Base-by-base conservation (phyloP, 768 basidiomycete species). In the Leccinum uliginosum region DNA sequence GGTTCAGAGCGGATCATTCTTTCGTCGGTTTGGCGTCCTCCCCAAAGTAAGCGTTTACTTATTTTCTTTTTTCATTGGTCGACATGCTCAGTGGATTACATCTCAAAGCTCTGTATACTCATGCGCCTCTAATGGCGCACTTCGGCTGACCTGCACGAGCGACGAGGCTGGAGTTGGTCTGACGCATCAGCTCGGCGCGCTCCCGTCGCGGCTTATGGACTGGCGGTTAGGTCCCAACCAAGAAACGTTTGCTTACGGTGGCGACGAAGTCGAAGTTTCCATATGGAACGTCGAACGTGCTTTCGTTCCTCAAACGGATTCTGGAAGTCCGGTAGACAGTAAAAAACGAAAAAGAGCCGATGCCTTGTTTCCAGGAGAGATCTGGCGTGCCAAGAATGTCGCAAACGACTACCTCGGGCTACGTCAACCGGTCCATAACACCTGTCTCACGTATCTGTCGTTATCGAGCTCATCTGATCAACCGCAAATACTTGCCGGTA, bases 321-420 rank as follows among this genome's bases (percentile, higher is more conserved):
- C 64, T 3, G 50, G 63, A 19, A 48, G 68, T 10, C 32, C 65
- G 2, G 34, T 63, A 11, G 51, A 21, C 35, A 51, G 32, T 64
- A 52, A 67, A 17, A 84, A 81, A 64, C 86, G 89, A 65, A 74
- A 87, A 62, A 86, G 86, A 69, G 73, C 71, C 4, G 80, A 83
- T 5, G 70, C 76, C 2, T 64, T 91, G 3, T 80, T 91, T 50
- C 80, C 85, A 0, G 88, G 82, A 0, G 92, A 94, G 74, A 64
- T 86, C 4, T 94, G 92, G 92, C 77, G 91, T 55, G 91, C 91
- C 10, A 88, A 86, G 70, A 93, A 94, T 68, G 87, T 90, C 5
- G 79, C 84, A n/a, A 88, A 92, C 62, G 91, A 94, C 63, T 68
- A 74, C 47, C 77, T 94, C 5, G 82, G 81, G 49, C 79, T 94